Evolutionary conservation across 2,329 filamentous ascomycete species (phyloP), one percentile per base, ranked within the genome.

Genomic region (Aspergillus japonicus): DNA sequence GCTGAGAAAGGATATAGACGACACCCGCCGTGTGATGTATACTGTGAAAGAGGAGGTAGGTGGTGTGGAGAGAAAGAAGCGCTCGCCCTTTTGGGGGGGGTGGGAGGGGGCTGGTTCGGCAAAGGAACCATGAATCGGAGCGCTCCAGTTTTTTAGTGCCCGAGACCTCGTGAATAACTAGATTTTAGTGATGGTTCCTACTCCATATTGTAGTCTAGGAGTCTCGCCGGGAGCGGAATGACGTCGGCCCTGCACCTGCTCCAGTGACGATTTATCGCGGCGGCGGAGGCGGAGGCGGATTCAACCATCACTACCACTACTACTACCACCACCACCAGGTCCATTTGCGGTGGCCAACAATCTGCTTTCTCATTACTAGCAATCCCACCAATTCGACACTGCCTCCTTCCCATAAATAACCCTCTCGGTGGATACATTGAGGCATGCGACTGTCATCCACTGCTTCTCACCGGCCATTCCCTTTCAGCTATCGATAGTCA

Each of bases 371-470:
- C 11, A 35, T 35, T 35, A 12, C 14, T 6, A 35, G 14, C 33
- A 35, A 35, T 35, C 14, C 33, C 14, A 10, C 26, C 26, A 29
- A 8, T 6, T 44, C 2, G n/a, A 19, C 39, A 44, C 39, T 44
- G 39, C 39, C 39, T 44, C 39, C 8, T 16, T 44, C 39, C 14
- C n/a, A 44, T 44, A 44, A 44, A 44, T 8, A 44, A 44, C 4
- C 2, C 16, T 19, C 7, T n/a, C n/a, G 23, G 10, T 21, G 19
- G n/a, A 11, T 21, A 26, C 33, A 56, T 29, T 39, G 63, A 69
- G 64, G 68, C 62, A 70, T 70, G 68, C 58, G 56, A 65, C 58
- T 65, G 60, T 42, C 54, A 57, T 47, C 53, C 48, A n/a, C 57
- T 63, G 59, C 58, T 57, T 65, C 62, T 26, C 21, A 58, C 62